phyloP scores from a whole-genome alignment of 2,329 filamentous ascomycete genomes.

The Neofusicoccum sp. region DNA sequence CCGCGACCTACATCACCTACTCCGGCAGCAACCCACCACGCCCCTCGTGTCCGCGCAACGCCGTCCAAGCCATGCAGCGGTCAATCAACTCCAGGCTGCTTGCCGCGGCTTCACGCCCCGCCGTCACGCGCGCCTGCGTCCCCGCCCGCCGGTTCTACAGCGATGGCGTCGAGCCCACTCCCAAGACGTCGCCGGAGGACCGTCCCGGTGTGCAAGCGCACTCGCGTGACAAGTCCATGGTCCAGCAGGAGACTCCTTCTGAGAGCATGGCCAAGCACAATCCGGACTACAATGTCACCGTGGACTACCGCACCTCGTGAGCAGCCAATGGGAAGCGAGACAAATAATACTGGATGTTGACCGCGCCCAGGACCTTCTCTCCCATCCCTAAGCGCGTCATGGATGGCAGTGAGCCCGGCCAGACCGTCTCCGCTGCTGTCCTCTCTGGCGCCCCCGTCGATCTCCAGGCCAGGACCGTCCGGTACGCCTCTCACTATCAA shows the following conservation, averaged over 20 bases:
- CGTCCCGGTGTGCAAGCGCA: slow-evolving; percentile 35
- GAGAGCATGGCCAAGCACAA: slow-evolving; percentile 62
- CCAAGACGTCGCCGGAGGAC: slow-evolving; percentile 37
- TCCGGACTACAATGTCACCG: slow-evolving; percentile 75
- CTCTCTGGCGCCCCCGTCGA: slow-evolving; percentile 92
- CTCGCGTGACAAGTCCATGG: slow-evolving; percentile 48
- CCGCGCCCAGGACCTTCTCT: slow-evolving; percentile 69
- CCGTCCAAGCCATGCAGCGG: slow-evolving; percentile 14
- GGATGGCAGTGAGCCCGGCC: slow-evolving; percentile 81
- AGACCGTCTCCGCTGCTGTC: slow-evolving; percentile 74
- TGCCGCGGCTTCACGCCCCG: slow-evolving; percentile 25
- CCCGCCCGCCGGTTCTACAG: slow-evolving; percentile 34
- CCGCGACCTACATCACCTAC: slow-evolving; percentile 13
- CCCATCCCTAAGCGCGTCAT: slow-evolving; percentile 86
- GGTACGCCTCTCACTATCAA: slow-evolving; percentile 55
- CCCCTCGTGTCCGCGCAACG: background rate
- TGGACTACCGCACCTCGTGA: slow-evolving; percentile 91
- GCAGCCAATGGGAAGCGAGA: slow-evolving; percentile 30
- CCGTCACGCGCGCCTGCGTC: slow-evolving; percentile 28
- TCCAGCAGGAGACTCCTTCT: slow-evolving; percentile 50
- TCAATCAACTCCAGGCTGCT: slow-evolving; percentile 43
- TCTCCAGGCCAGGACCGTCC: slow-evolving; percentile 87
- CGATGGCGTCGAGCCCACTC: slow-evolving; percentile 22
- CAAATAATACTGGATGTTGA: slow-evolving; percentile 24
- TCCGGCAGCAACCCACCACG: slow-evolving; percentile 7